Conservation (phyloP, 208 protist species). For the Trypanosoma melophagium region DNA sequence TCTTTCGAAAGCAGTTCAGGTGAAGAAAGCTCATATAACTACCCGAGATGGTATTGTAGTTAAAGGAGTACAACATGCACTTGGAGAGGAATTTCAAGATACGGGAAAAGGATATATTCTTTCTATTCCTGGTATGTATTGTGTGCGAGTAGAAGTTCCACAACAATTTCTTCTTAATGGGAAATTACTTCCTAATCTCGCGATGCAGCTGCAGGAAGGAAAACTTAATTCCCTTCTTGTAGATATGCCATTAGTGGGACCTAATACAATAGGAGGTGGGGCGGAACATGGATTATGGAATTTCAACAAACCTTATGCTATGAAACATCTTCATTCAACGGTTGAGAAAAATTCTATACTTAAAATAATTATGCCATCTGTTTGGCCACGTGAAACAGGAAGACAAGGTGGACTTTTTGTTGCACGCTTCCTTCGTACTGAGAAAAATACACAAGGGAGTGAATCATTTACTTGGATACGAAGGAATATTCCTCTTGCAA, state of each 20-base stretch:
- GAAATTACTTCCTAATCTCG: not conserved
- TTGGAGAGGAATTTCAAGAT: not conserved
- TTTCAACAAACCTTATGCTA: conserved; percentile 13
- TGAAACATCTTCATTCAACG: conserved; percentile 8
- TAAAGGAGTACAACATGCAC: conserved; percentile 4
- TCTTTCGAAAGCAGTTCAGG: not conserved
- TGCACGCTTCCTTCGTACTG: conserved; percentile 6
- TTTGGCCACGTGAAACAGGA: conserved; percentile 8
- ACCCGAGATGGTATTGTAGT: not conserved
- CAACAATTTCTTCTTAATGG: not conserved
- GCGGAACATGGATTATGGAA: conserved; percentile 26
- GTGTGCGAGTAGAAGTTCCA: conserved; percentile 4
- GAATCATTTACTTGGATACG: conserved; percentile 12
- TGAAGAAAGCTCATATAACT: not conserved
- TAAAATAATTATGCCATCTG: conserved; percentile 14
- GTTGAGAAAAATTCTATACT: not conserved
- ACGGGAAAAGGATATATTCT: not conserved
- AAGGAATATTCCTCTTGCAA: conserved; percentile 12
- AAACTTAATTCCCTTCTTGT: not conserved
- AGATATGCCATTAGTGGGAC: conserved; percentile 18
- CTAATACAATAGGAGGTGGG: not conserved
- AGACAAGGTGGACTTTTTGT: conserved; percentile 12
- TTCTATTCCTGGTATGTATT: conserved; percentile 15
- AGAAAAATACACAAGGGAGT: not conserved
- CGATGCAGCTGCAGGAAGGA: not conserved